These are phyloP conservation scores for Syzygium grande DNA, from an alignment of 345 rosid species.

Conservation along the genomic window DNA sequence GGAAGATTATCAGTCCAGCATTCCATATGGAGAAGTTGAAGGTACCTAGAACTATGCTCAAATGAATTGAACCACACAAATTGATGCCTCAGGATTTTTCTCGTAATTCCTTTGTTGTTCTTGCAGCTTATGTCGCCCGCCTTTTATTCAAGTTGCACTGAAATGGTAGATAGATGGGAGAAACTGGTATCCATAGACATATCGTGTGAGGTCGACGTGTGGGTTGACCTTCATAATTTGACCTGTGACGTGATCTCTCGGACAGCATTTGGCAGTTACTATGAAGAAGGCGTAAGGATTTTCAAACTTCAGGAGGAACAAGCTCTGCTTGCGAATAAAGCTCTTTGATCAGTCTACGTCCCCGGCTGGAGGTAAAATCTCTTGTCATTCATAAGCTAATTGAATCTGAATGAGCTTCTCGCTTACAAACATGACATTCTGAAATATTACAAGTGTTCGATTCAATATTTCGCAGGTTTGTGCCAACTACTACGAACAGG, in stretches of 20 bases:
- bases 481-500: slow-evolving; percentile 39
- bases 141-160: not conserved
- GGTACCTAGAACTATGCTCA: not conserved
- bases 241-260: slow-evolving; percentile 14
- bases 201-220: slow-evolving; percentile 3
- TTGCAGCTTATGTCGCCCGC: slow-evolving; percentile 2
- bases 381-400: not conserved
- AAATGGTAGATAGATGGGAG: slow-evolving; percentile 6
- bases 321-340: not conserved
- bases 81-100: not conserved
- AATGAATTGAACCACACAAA: not conserved
- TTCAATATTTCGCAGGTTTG: slow-evolving; percentile 14
- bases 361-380: slow-evolving; percentile 5
- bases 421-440: not conserved
- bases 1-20: not conserved
- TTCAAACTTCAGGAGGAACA: slow-evolving; percentile 2
- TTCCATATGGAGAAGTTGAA: slow-evolving; percentile 2
- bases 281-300: slow-evolving; percentile 5
- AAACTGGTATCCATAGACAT: not conserved
- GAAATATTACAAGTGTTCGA: not conserved
- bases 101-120: not conserved
- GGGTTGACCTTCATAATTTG: not conserved
- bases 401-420: not conserved
- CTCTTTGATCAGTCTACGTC: not conserved
- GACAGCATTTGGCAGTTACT: slow-evolving; percentile 9